Base-by-base conservation (phyloP, 1,139 yeast species). In the Blastobotrys proliferans region DNA sequence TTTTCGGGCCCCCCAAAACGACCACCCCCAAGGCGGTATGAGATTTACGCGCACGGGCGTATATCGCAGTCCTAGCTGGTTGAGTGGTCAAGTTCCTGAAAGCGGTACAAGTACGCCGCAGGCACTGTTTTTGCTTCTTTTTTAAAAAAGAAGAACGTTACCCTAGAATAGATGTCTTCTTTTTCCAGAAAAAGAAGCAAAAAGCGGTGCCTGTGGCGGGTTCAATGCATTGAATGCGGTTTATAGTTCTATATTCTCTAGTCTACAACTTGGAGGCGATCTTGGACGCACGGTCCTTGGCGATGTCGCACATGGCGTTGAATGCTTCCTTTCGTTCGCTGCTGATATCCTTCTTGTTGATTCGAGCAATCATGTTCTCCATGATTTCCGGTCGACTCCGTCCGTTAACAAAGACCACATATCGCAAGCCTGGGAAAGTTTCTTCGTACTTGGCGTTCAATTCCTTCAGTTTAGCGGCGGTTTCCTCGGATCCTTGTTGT, bases 351-450 rank as follows among this genome's bases (percentile, higher is more conserved):
- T 67, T 68, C 43, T 82, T 67, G 2, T 58, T 62, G 9, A 88
- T 83, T 48, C 96, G 71, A 18, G 54, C 51, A 37, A 61, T 61
- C 90, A 88, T 86, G 54, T 81, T 71, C 20, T 65, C 64, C 79
- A 85, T 81, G 19, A 88, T 79, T 21, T 64, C 79, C 4, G 72
- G 69, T 50, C 94, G 70, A 4, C 80, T 63, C 50, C 95, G 68
- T 1, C 95, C 95, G 62, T 86, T 85, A 21, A 88, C 97, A 62
- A 88, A 88, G 4, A 85, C 90, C n/a, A 88, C 95, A 58, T 84
- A 88, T 38, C 90, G 68, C 44, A 88, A 73, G 0, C 96, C 95
- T 0, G 95, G 95, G 55, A 84, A 88, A 4, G 69, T 69, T 8
- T 48, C 28, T 57, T 88, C 97, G 60, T 88, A 88, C 40, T 57